Percentiles rank a stretch among this genome's conserved stretches.
phyloP scores from a whole-genome alignment of 2,329 filamentous ascomycete genomes.

The Aureobasidium mangrovei region DNA sequence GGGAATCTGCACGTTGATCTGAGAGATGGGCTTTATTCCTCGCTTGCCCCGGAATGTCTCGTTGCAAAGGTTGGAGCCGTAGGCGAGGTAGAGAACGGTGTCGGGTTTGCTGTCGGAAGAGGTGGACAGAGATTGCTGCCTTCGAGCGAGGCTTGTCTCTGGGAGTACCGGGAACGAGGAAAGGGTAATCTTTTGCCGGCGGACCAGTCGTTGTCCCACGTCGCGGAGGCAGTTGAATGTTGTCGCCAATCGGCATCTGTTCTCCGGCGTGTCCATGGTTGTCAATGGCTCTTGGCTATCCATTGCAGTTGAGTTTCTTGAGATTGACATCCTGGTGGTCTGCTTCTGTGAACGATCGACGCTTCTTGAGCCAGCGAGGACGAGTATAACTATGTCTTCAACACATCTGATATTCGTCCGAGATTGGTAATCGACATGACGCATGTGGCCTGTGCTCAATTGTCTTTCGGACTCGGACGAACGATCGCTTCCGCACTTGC shows the following conservation, averaged over 20 bases:
- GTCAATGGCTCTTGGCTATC: not conserved
- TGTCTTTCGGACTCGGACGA: not conserved
- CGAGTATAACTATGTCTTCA: too few species aligned
- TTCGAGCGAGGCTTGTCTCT: conserved; percentile 6
- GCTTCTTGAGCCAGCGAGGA: too few species aligned
- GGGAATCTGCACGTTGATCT: conserved; percentile 74
- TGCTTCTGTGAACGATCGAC: too few species aligned
- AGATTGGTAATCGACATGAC: conserved; percentile 7
- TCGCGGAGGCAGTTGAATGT: conserved; percentile 4
- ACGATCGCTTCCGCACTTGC: not conserved
- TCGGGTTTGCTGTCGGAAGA: conserved; percentile 5
- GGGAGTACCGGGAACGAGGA: not conserved
- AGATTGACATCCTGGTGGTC: not conserved
- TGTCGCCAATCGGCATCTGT: not conserved
- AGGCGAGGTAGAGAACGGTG: conserved; percentile 48
- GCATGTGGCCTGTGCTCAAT: not conserved
- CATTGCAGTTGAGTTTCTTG: not conserved
- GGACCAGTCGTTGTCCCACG: not conserved
- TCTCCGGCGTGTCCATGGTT: not conserved
- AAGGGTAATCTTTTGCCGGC: not conserved
- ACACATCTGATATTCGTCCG: not conserved
- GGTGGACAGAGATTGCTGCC: conserved; percentile 1
- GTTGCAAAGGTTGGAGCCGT: conserved; percentile 79
- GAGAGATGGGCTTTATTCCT: conserved; percentile 71
- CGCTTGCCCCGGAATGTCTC: conserved; percentile 71